phyloP scores from a whole-genome alignment of 2,329 filamentous ascomycete species.

The Cercospora janseana region DNA sequence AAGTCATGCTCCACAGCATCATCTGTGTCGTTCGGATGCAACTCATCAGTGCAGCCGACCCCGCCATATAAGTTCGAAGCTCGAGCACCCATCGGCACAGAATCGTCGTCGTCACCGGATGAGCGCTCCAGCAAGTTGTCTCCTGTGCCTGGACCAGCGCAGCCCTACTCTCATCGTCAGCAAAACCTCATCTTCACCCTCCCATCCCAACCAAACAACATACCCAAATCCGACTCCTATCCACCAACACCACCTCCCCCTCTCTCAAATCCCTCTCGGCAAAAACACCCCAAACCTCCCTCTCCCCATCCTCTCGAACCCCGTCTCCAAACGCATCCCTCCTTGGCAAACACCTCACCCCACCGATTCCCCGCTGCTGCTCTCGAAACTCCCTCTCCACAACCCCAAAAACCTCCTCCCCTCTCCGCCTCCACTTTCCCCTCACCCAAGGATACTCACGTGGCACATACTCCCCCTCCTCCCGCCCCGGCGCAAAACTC shows the following conservation, averaged over 20 bases:
- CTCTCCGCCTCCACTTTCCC: constrained; percentile 14
- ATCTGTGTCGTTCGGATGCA: constrained; percentile 27
- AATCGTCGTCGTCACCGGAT: neutral
- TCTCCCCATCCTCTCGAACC: constrained; percentile 14
- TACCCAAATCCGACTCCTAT: constrained; percentile 31
- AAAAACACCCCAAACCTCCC: constrained; percentile 33
- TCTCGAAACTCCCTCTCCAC: constrained; percentile 24
- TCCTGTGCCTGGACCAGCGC: constrained; percentile 19
- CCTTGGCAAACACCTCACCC: constrained; percentile 17
- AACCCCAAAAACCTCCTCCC: constrained; percentile 13
- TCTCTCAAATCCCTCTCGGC: constrained; percentile 25
- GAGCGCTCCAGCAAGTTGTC: neutral
- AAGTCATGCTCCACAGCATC: constrained; percentile 26
- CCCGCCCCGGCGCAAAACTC: constrained; percentile 13
- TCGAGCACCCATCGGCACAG: constrained; percentile 1
- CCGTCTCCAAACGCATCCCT: constrained; percentile 29
- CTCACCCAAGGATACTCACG: constrained; percentile 34
- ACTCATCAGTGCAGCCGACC: constrained; percentile 24
- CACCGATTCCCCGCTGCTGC: neutral
- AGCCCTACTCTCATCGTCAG: constrained; percentile 17
- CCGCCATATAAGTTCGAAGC: constrained; percentile 20
- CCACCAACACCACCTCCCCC: constrained; percentile 25
- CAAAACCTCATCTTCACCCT: neutral
- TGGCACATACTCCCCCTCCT: constrained; percentile 25
- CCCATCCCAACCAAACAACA: constrained; percentile 12